These are phyloP conservation scores for Patellifolia procumbens DNA, from an alignment of 179 eudicot genomes.

Conservation along the genomic window DNA sequence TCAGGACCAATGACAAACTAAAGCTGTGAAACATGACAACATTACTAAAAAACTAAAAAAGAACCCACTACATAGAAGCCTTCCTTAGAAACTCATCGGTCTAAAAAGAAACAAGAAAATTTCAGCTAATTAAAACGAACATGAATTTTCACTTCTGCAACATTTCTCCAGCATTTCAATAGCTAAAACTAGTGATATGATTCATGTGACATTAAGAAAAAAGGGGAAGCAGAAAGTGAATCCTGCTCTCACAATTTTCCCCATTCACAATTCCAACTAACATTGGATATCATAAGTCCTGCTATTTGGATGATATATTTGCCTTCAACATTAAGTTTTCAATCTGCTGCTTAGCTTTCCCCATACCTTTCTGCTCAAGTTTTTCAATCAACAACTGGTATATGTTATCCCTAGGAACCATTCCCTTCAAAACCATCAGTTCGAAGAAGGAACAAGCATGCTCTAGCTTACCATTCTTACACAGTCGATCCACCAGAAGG, in stretches of 20 bases:
- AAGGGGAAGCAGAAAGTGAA: not conserved
- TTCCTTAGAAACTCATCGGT: not conserved
- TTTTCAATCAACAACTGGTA: constrained; percentile 45
- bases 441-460: constrained; percentile 69
- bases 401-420: constrained; percentile 52
- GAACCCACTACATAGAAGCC: too few species aligned
- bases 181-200: not conserved
- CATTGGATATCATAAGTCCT: not conserved
- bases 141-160: not conserved
- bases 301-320: constrained; percentile 1
- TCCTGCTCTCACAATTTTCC: not conserved
- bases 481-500: constrained; percentile 61
- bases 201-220: not conserved
- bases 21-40: too few species aligned
- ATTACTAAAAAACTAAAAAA: too few species aligned
- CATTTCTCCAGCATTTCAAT: constrained; percentile 1
- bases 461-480: constrained; percentile 58
- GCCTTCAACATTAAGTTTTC: constrained; percentile 47
- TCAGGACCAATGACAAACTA: too few species aligned
- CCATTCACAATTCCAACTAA: not conserved
- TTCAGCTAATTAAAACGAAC: not conserved
- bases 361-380: constrained; percentile 66
- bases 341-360: constrained; percentile 51
- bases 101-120: not conserved
- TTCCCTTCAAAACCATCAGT: constrained; percentile 54